Evolutionary conservation across 2,329 filamentous ascomycete genomes (phyloP), one percentile per base, ranked within the genome.

Genomic region (Colletotrichum magnum): DNA sequence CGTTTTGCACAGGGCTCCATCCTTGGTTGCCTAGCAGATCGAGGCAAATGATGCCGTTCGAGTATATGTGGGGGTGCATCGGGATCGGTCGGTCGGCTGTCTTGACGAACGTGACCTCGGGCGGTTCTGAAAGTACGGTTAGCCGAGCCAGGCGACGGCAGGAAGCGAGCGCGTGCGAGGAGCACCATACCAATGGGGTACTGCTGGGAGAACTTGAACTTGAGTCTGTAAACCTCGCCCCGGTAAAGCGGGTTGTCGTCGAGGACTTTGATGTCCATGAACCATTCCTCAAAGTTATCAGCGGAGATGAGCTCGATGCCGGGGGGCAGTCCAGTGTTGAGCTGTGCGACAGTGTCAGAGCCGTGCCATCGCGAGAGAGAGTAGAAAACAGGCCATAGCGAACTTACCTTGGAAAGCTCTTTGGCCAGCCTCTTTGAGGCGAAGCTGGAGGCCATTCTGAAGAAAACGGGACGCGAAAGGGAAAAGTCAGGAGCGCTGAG

Each of bases 11-110:
- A 0, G 96, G 96, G 56, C 93, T 96, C 96, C 96, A 99, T 65
- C 96, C 96, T 72, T 94, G 91, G 10, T 88, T 86, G 60, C 94
- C 94, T 9, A 99, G 90, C 1, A 99, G 88, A 75, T 99, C 96
- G 57, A 99, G 92, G 77, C 96, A 99, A 78, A 99, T 99, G 80
- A 98, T 97, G 75, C 96, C 96, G 81, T 99, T 99, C 75, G 93
- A 96, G 84, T 99, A 99, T 80, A 99, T 93, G 83, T 99, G 96
- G 3, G 96, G 96, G 77, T 99, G 96, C 79, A 97, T 95, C 1
- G 96, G 96, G 75, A 99, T 95, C 45, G 88, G 86, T 52, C 89
- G 88, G 74, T 88, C 84, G 41, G 89, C 79, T 61, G 88, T 83
- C 74, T 90, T 86, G 64, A 94, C 86, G 77, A 99, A 99, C 65